These are phyloP conservation scores for Remersonia thermophila DNA, from an alignment of 2,329 filamentous ascomycete species.

Conservation along the genomic window DNA sequence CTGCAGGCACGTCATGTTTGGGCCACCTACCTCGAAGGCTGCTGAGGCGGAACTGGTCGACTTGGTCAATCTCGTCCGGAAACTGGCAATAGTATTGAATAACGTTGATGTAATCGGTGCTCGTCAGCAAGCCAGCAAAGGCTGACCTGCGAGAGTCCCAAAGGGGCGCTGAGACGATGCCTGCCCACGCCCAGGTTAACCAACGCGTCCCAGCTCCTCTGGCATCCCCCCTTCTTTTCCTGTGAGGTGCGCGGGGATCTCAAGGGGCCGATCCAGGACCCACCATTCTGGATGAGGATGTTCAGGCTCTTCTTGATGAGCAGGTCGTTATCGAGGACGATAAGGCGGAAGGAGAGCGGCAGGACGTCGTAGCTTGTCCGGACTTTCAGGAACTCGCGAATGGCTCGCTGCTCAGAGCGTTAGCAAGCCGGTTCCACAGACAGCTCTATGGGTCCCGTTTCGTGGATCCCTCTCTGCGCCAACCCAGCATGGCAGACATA, in stretches of 20 bases:
- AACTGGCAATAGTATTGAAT: slow-evolving; percentile 99
- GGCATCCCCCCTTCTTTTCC: background rate
- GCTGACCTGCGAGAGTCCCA: slow-evolving; percentile 92
- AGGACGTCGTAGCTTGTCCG: slow-evolving; percentile 97
- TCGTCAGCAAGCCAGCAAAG: slow-evolving; percentile 88
- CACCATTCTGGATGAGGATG: slow-evolving; percentile 92
- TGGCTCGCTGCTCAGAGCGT: slow-evolving; percentile 51
- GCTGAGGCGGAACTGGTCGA: slow-evolving; percentile 87
- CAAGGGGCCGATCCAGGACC: background rate
- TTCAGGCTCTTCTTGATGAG: slow-evolving; percentile 95
- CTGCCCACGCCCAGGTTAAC: slow-evolving; percentile 32
- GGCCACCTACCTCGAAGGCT: slow-evolving; percentile 67
- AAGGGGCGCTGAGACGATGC: slow-evolving; percentile 90
- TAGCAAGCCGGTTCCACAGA: no score
- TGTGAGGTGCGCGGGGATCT: no score
- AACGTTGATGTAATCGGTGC: slow-evolving; percentile 95
- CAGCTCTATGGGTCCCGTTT: no score
- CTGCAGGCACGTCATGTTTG: no score
- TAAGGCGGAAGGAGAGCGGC: slow-evolving; percentile 87
- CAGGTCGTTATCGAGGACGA: slow-evolving; percentile 87
- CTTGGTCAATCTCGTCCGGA: slow-evolving; percentile 74
- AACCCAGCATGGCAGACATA: no score
- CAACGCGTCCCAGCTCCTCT: background rate
- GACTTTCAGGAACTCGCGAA: slow-evolving; percentile 91
- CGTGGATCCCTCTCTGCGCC: no score